These are phyloP conservation scores for Solanum dulcamara DNA, from an alignment of 257 asterid genomes.

Conservation along the genomic window DNA sequence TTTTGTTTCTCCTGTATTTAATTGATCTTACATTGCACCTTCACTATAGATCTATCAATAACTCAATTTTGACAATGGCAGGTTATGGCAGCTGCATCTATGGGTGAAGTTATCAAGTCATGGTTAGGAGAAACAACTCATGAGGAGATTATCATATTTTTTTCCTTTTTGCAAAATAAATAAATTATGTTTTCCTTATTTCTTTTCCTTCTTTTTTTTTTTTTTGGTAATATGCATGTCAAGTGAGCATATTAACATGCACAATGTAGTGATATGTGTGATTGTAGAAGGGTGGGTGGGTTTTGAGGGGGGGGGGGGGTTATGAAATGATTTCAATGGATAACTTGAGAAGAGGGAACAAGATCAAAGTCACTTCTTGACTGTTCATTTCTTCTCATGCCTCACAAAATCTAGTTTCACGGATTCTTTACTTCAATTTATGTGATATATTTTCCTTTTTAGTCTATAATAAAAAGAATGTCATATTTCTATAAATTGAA, in stretches of 20 bases:
- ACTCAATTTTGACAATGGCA: slow-evolving; percentile 8
- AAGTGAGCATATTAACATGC: background rate
- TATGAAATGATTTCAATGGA: no score
- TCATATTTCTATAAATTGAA: background rate
- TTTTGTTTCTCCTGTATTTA: no score
- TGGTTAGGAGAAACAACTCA: background rate
- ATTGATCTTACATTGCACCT: background rate
- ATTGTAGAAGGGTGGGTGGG: no score
- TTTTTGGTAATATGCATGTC: background rate
- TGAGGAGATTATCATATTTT: background rate
- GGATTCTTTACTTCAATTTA: background rate
- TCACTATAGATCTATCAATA: background rate
- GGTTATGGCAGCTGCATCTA: slow-evolving; percentile 43
- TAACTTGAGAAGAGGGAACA: no score
- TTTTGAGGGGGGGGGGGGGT: no score
- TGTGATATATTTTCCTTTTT: background rate
- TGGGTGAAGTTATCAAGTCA: background rate
- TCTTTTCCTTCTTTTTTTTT: no score
- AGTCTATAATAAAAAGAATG: background rate
- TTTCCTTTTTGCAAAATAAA: background rate
- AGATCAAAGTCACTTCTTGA: no score
- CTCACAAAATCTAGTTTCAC: background rate
- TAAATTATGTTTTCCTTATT: no score
- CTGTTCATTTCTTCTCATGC: background rate
- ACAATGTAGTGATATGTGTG: background rate